These are phyloP conservation scores for Pneumocystis jirovecii DNA, from an alignment of 1,139 yeast genomes.

Conservation along the genomic window DNA sequence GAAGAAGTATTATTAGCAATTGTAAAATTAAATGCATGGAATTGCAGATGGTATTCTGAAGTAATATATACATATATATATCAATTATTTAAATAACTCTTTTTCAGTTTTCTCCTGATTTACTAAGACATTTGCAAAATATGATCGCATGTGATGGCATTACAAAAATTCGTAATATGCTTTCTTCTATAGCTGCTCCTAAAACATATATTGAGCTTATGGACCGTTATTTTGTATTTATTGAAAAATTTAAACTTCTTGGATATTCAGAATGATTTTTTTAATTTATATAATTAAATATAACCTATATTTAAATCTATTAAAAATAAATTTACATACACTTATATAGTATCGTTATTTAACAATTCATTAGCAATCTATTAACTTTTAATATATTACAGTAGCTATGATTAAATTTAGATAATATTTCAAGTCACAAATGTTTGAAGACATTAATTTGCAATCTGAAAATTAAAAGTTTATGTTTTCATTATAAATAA, in stretches of 20 bases:
- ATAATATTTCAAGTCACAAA: not conserved
- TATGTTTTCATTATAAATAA: not conserved
- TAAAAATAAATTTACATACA: not conserved
- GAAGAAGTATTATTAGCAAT: conserved; percentile 52
- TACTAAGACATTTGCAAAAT: conserved; percentile 11
- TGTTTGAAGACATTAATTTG: not conserved
- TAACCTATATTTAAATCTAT: not conserved
- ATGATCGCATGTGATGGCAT: conserved; percentile 15
- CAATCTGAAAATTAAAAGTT: no score
- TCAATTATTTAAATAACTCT: not conserved
- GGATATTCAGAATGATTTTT: not conserved
- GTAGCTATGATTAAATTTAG: no score
- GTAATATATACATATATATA: conserved; percentile 2
- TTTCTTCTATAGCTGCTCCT: conserved; percentile 3
- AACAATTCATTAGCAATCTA: not conserved
- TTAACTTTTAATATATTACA: not conserved
- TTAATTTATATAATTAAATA: not conserved
- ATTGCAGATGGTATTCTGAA: conserved; percentile 92
- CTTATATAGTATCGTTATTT: not conserved
- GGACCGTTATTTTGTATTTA: not conserved
- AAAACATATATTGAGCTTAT: not conserved
- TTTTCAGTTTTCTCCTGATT: conserved; percentile 14
- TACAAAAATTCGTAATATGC: conserved; percentile 7
- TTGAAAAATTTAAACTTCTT: not conserved
- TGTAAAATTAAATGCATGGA: conserved; percentile 78